Conservation (phyloP, 768 basidiomycete genomes). For the Leccinum truebloodii region DNA sequence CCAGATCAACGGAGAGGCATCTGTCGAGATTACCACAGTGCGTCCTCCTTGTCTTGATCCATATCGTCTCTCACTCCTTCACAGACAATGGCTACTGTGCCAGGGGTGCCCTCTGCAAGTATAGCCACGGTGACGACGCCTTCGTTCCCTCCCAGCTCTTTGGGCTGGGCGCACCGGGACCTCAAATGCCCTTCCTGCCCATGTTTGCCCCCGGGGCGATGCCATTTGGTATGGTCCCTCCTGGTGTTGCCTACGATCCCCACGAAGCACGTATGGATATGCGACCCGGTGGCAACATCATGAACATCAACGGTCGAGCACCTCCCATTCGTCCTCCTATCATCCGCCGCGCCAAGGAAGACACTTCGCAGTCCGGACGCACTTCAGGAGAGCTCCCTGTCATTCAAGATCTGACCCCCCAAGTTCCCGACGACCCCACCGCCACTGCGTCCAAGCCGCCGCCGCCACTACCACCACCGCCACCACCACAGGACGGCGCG, state of each 20-base stretch:
- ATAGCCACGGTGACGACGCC: constrained; percentile 89
- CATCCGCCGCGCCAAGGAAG: constrained; percentile 57
- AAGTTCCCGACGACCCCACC: constrained; percentile 36
- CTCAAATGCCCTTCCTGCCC: constrained; percentile 62
- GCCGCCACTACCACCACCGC: neutral
- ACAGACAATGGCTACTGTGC: constrained; percentile 90
- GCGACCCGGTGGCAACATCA: constrained; percentile 47
- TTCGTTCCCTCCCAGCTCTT: constrained; percentile 73
- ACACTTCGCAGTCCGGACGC: constrained; percentile 42
- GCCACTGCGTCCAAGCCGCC: constrained; percentile 22
- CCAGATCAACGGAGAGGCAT: constrained; percentile 75
- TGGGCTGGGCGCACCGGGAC: constrained; percentile 47
- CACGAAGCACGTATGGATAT: constrained; percentile 81
- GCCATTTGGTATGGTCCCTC: constrained; percentile 52
- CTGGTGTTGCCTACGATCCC: constrained; percentile 67
- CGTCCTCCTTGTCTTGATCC: constrained; percentile 34
- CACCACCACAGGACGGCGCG: constrained; percentile 21
- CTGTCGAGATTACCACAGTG: constrained; percentile 93
- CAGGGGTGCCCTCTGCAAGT: constrained; percentile 87
- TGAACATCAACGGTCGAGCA: constrained; percentile 32
- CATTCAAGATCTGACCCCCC: constrained; percentile 80
- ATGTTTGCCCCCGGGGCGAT: constrained; percentile 62
- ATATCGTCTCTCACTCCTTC: constrained; percentile 9
- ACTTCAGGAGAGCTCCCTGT: constrained; percentile 76
- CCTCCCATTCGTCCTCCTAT: constrained; percentile 55